Conservation (phyloP, 208 protist species). For the Blechomonas ayalai region DNA sequence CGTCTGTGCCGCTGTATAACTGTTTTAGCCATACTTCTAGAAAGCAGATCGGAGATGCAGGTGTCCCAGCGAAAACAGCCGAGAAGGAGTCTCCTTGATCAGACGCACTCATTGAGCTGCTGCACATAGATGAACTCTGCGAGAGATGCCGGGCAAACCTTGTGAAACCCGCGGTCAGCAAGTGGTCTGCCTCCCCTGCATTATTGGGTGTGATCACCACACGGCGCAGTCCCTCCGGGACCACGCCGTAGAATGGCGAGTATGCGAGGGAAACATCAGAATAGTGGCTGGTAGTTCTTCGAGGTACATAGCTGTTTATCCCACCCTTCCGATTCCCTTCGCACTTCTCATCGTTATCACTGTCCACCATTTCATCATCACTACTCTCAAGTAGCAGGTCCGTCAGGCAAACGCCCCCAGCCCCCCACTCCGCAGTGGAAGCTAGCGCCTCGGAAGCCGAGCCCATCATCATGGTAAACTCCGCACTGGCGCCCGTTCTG, state of each 20-base stretch:
- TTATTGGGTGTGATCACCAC: background rate
- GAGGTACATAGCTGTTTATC: background rate
- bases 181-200: too few relatives aligned
- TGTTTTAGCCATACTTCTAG: slow-evolving; percentile 9
- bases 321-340: slow-evolving; percentile 1
- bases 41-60: slow-evolving; percentile 9
- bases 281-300: background rate
- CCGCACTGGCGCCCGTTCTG: background rate
- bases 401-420: background rate
- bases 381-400: slow-evolving; percentile 5
- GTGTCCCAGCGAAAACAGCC: background rate
- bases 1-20: slow-evolving; percentile 7
- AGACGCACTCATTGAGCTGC: background rate
- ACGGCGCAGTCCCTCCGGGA: slow-evolving; percentile 2
- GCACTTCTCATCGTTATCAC: slow-evolving; percentile 1
- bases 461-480: background rate
- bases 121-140: slow-evolving; percentile 11
- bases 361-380: too few relatives aligned
- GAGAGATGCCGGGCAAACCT: background rate
- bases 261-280: slow-evolving; percentile 8
- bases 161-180: too few relatives aligned
- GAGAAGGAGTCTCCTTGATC: too few relatives aligned
- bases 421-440: slow-evolving; percentile 6
- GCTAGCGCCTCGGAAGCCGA: background rate
- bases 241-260: slow-evolving; percentile 13